Conservation (phyloP, 768 basidiomycete species). For the Lactarius trivialis region DNA sequence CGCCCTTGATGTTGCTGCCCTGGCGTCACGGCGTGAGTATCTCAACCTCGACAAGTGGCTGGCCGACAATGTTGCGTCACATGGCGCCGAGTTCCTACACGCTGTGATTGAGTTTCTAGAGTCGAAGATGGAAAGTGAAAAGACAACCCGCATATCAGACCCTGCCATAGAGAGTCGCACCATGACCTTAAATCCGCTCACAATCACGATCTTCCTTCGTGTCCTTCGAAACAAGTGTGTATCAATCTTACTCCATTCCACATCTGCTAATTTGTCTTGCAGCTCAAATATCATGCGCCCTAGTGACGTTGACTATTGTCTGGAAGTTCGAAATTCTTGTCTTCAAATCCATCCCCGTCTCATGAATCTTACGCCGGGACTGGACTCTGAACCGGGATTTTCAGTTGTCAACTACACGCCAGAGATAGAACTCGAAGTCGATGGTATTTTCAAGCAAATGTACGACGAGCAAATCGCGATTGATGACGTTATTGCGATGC, state of each 20-base stretch:
- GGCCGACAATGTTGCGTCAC: slow-evolving; percentile 73
- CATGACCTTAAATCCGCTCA: slow-evolving; percentile 80
- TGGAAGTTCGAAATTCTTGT: slow-evolving; percentile 88
- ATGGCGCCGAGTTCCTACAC: slow-evolving; percentile 81
- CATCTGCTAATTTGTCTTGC: slow-evolving; percentile 10
- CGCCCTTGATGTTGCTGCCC: slow-evolving; percentile 87
- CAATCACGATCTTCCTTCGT: slow-evolving; percentile 88
- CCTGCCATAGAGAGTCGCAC: slow-evolving; percentile 72
- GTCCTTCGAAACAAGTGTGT: slow-evolving; percentile 78
- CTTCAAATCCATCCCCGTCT: slow-evolving; percentile 93
- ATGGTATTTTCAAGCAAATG: slow-evolving; percentile 96
- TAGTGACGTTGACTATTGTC: slow-evolving; percentile 77
- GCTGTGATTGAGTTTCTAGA: slow-evolving; percentile 86
- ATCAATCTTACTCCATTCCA: background rate
- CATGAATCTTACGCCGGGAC: slow-evolving; percentile 84
- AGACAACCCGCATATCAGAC: slow-evolving; percentile 66
- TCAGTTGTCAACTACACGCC: slow-evolving; percentile 79
- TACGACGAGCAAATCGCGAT: slow-evolving; percentile 93
- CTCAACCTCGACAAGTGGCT: slow-evolving; percentile 97
- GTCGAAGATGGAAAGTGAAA: slow-evolving; percentile 90
- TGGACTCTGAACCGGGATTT: slow-evolving; percentile 87
- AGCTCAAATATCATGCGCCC: slow-evolving; percentile 71
- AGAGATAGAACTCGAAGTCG: slow-evolving; percentile 90
- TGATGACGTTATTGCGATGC: slow-evolving; percentile 86
- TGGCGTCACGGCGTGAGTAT: slow-evolving; percentile 89